A percentile compares a stretch with the other conserved stretches of the same genome.
phyloP scores from a whole-genome alignment of 2,329 filamentous ascomycete species.

The Thielaviopsis euricoi region DNA sequence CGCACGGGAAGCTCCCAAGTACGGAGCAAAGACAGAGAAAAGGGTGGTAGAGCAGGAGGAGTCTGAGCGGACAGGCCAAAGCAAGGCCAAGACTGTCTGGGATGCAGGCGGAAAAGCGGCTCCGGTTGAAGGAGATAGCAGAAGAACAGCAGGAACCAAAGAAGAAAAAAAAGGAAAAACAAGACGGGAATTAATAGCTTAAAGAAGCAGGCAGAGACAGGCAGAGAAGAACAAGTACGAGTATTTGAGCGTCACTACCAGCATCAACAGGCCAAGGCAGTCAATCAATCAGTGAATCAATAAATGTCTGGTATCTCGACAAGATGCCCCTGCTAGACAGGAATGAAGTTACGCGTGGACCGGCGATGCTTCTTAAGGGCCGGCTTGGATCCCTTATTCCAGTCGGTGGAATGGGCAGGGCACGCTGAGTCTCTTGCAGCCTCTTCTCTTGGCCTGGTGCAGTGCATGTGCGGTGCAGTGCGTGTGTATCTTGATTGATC shows the following conservation, averaged over 20 bases:
- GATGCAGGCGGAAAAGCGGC: no score
- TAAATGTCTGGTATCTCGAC: background rate
- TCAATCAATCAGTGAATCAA: no score
- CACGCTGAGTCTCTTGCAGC: no score
- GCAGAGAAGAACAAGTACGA: no score
- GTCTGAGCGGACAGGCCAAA: no score
- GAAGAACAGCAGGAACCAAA: background rate
- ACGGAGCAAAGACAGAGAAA: background rate
- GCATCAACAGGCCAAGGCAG: background rate
- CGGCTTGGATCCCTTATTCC: background rate
- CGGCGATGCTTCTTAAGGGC: background rate
- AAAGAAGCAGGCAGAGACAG: background rate
- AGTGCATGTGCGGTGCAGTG: no score
- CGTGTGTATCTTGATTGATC: no score
- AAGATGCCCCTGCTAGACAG: background rate
- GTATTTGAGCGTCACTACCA: no score
- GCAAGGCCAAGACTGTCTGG: no score
- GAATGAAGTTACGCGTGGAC: constrained; percentile 1
- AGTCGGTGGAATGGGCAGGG: background rate
- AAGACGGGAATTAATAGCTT: background rate
- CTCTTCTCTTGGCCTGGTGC: no score
- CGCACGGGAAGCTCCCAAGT: background rate
- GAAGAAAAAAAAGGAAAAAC: background rate
- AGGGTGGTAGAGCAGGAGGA: background rate
- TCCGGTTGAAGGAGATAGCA: no score